Conservation (phyloP, 2,329 filamentous ascomycete species). For the Microdochium paspali region DNA sequence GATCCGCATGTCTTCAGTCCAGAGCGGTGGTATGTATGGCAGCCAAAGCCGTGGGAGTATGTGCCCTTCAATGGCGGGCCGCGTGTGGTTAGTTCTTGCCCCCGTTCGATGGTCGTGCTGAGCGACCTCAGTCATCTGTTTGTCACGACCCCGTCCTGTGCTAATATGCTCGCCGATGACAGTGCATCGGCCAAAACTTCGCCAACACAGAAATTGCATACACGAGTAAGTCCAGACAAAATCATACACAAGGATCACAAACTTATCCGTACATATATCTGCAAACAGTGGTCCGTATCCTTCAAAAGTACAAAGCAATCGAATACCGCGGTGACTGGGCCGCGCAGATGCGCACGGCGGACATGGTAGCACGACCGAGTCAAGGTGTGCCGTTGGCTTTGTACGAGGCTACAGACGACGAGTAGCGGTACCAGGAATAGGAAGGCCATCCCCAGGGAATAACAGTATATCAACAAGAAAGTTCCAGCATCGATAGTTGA, state of each 20-base stretch:
- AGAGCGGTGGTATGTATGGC: constrained; percentile 32
- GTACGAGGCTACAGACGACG: constrained; percentile 14
- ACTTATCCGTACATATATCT: too few species aligned
- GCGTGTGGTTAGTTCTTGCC: background rate
- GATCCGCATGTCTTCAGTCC: constrained; percentile 27
- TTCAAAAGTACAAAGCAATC: constrained; percentile 49
- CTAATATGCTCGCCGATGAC: background rate
- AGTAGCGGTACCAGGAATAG: too few species aligned
- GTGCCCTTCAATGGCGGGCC: constrained; percentile 1
- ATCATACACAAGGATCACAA: too few species aligned
- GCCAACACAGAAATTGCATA: constrained; percentile 49
- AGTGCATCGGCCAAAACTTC: constrained; percentile 49
- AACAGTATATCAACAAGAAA: too few species aligned
- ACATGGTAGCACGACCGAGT: constrained; percentile 32
- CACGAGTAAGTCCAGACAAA: constrained; percentile 26
- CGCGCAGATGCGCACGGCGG: constrained; percentile 32
- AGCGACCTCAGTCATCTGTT: background rate
- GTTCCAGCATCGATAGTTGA: too few species aligned
- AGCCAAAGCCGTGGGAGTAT: constrained; percentile 24
- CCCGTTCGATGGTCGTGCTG: background rate
- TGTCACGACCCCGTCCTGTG: background rate
- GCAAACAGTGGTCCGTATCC: constrained; percentile 32
- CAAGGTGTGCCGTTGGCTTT: constrained; percentile 31
- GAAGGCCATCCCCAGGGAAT: too few species aligned
- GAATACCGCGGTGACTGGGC: constrained; percentile 37